Percentiles rank a stretch among this genome's conserved stretches.
These are phyloP conservation scores for Ustilago hordei DNA, from an alignment of 1,284 basidiomycete species.

Conservation along the genomic window DNA sequence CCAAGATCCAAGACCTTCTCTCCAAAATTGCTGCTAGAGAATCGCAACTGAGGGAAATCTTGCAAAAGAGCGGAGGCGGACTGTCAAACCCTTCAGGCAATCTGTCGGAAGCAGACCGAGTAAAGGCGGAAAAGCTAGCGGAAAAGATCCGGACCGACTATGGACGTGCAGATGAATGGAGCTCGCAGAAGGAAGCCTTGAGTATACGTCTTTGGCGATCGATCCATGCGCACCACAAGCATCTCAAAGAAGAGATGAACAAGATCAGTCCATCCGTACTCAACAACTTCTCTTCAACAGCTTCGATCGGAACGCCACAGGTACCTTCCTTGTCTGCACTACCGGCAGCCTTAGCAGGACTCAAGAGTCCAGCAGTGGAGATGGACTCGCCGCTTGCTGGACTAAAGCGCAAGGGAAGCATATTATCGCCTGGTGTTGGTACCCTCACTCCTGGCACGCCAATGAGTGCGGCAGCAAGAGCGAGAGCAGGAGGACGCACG, in stretches of 20 bases:
- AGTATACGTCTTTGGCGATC: constrained; percentile 57
- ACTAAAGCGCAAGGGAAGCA: constrained; percentile 44
- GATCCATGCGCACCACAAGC: constrained; percentile 56
- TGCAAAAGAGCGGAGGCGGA: constrained; percentile 40
- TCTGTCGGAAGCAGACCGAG: constrained; percentile 48
- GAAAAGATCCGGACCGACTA: constrained; percentile 63
- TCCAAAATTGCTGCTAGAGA: constrained; percentile 63
- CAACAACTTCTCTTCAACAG: constrained; percentile 48
- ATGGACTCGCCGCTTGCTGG: constrained; percentile 41
- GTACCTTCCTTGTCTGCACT: constrained; percentile 42
- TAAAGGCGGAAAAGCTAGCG: constrained; percentile 62
- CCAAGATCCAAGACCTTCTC: constrained; percentile 64
- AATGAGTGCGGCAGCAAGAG: constrained; percentile 37
- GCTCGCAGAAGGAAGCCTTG: constrained; percentile 59
- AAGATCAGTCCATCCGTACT: constrained; percentile 61
- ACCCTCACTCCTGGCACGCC: constrained; percentile 42
- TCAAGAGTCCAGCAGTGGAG: constrained; percentile 53
- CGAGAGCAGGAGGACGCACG: constrained; percentile 42
- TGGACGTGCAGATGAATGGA: constrained; percentile 62
- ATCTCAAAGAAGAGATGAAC: constrained; percentile 56
- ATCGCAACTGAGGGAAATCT: constrained; percentile 54
- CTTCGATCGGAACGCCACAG: constrained; percentile 43
- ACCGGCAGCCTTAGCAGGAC: constrained; percentile 39
- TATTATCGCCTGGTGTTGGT: constrained; percentile 28
- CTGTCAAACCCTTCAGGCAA: constrained; percentile 36